These are phyloP conservation scores for Melanogaster broomeanus DNA, from an alignment of 768 basidiomycete species.

Conservation along the genomic window DNA sequence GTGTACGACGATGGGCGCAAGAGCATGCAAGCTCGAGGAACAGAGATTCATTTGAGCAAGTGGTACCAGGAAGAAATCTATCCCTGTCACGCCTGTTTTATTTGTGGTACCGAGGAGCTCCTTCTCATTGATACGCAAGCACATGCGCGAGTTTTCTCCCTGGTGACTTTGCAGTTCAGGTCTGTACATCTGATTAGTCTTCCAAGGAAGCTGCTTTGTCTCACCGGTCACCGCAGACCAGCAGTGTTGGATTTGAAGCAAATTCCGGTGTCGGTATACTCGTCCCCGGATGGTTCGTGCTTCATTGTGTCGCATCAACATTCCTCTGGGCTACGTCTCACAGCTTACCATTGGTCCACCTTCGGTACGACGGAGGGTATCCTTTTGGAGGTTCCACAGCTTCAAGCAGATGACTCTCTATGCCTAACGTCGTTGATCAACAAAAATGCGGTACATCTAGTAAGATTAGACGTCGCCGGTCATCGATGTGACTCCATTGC, in stretches of 20 bases:
- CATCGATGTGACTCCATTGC: conserved; percentile 42
- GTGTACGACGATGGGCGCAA: conserved; percentile 46
- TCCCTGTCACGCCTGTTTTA: conserved; percentile 44
- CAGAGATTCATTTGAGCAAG: conserved; percentile 36
- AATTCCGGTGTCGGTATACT: conserved; percentile 37
- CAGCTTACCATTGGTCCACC: conserved; percentile 55
- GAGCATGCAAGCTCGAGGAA: conserved; percentile 43
- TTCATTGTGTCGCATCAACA: conserved; percentile 37
- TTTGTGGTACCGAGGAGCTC: conserved; percentile 53
- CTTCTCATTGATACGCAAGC: conserved; percentile 46
- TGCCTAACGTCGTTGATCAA: conserved; percentile 47
- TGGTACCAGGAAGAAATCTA: conserved; percentile 42
- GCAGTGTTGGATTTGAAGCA: conserved; percentile 42
- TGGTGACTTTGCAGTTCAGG: conserved; percentile 56
- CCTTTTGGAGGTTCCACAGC: conserved; percentile 32
- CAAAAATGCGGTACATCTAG: conserved; percentile 43
- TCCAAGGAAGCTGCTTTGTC: background rate
- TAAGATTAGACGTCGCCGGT: conserved; percentile 38
- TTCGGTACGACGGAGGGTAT: conserved; percentile 55
- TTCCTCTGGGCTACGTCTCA: conserved; percentile 23
- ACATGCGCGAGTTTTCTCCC: conserved; percentile 52
- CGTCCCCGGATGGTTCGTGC: conserved; percentile 59
- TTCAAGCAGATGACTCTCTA: conserved; percentile 21
- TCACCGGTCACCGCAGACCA: conserved; percentile 34
- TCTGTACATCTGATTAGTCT: conserved; percentile 20